Conservation (phyloP, 352 stramenopile genomes). For the Globisporangium viniferum region DNA sequence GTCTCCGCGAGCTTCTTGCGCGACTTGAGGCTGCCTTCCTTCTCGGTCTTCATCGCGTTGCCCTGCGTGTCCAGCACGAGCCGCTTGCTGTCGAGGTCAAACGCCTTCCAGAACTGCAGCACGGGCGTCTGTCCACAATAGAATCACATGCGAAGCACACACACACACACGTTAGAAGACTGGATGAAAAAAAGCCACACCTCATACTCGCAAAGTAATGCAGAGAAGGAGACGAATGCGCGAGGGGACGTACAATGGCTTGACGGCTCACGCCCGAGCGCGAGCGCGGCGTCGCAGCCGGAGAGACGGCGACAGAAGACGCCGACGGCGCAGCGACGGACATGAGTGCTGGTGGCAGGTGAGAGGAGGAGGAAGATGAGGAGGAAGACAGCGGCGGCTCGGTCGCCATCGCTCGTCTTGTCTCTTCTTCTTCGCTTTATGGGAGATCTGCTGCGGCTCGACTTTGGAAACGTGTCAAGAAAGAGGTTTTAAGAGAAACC, state of each 20-base stretch:
- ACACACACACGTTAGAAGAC: not conserved
- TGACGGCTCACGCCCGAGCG: slow-evolving; percentile 21
- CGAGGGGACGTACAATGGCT: slow-evolving; percentile 26
- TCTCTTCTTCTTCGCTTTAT: not conserved
- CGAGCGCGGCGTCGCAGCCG: slow-evolving; percentile 9
- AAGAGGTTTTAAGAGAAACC: too few species aligned
- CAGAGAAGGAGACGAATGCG: not conserved
- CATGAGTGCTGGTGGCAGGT: not conserved
- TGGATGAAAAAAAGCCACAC: not conserved
- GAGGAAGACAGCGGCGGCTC: slow-evolving; percentile 1
- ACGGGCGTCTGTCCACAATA: slow-evolving; percentile 38
- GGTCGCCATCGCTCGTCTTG: not conserved
- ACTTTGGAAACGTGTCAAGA: too few species aligned
- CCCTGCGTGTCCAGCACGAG: slow-evolving; percentile 74
- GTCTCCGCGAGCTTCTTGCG: slow-evolving; percentile 84
- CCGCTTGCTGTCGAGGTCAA: slow-evolving; percentile 87
- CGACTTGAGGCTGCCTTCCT: slow-evolving; percentile 71
- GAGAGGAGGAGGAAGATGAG: not conserved
- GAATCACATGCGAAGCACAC: not conserved
- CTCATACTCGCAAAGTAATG: not conserved
- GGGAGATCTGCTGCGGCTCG: too few species aligned
- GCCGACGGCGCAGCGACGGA: not conserved
- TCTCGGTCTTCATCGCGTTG: slow-evolving; percentile 79
- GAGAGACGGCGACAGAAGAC: not conserved
- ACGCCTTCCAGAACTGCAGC: slow-evolving; percentile 84